These are phyloP conservation scores for Candida rishiriensis DNA, from an alignment of 805 yeast genomes.

Conservation along the genomic window DNA sequence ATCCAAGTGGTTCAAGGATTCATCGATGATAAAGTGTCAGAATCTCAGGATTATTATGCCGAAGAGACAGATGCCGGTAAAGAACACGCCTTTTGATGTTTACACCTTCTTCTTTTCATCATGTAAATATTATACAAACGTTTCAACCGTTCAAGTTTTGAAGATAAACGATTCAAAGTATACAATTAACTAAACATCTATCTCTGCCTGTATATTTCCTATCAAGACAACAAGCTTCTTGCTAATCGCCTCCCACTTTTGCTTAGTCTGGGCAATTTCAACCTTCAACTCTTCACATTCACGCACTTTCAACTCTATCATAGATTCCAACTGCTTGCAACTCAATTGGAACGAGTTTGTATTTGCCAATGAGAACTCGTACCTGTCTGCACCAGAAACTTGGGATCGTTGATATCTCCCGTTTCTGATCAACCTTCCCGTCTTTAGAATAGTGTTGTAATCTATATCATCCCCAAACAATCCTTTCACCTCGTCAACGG, in stretches of 20 bases:
- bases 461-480: constrained; percentile 28
- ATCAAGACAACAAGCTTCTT: constrained; percentile 10
- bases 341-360: constrained; percentile 16
- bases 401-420: constrained; percentile 6
- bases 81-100: constrained; percentile 4
- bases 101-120: neutral
- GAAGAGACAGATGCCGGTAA: constrained; percentile 5
- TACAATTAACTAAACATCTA: constrained; percentile 1
- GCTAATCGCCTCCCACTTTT: constrained; percentile 23
- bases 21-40: constrained; percentile 28
- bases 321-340: constrained; percentile 15
- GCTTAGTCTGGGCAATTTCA: constrained; percentile 17
- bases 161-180: neutral
- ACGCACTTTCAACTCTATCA: constrained; percentile 20
- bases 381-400: constrained; percentile 1
- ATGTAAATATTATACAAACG: neutral
- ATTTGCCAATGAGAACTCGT: constrained; percentile 20
- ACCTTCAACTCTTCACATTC: constrained; percentile 22
- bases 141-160: neutral
- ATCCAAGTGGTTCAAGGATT: constrained; percentile 32
- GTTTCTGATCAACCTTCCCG: constrained; percentile 17
- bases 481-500: constrained; percentile 18
- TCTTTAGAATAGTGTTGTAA: constrained; percentile 15
- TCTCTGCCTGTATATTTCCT: constrained; percentile 5
- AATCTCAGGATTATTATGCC: constrained; percentile 15